A percentile compares a stretch with the other conserved stretches of the same genome.
These are phyloP conservation scores for Boletus rubescentipes DNA, from an alignment of 768 basidiomycete species.

Conservation along the genomic window DNA sequence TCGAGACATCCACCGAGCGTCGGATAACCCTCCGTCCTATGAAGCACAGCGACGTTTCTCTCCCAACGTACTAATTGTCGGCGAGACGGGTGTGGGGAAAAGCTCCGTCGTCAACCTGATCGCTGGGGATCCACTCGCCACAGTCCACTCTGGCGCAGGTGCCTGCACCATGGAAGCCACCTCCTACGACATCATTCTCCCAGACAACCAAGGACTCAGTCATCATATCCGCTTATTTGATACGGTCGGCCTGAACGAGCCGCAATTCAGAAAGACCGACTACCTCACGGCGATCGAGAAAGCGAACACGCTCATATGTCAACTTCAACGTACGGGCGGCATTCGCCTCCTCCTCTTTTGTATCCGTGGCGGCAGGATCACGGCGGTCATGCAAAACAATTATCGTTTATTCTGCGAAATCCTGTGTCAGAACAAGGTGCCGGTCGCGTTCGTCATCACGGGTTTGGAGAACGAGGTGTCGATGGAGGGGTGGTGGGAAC, in stretches of 20 bases:
- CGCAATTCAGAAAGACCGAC: constrained; percentile 15
- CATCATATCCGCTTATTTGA: constrained; percentile 32
- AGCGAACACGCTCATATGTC: constrained; percentile 36
- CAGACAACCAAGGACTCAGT: constrained; percentile 12
- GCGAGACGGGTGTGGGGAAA: constrained; percentile 35
- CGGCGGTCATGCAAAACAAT: constrained; percentile 29
- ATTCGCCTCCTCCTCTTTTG: constrained; percentile 36
- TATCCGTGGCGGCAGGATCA: constrained; percentile 34
- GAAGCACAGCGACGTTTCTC: constrained; percentile 15
- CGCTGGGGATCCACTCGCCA: constrained; percentile 25
- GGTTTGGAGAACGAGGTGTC: constrained; percentile 32
- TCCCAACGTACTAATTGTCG: constrained; percentile 41
- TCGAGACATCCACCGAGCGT: not conserved
- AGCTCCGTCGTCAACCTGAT: constrained; percentile 44
- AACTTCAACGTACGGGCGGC: constrained; percentile 31
- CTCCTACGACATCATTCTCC: constrained; percentile 27
- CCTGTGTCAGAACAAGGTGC: constrained; percentile 32
- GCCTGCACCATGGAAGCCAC: constrained; percentile 38
- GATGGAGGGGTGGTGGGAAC: constrained; percentile 37
- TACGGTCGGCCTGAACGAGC: constrained; percentile 35
- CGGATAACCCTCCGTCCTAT: constrained; percentile 22
- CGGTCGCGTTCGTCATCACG: constrained; percentile 33
- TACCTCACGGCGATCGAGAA: constrained; percentile 32
- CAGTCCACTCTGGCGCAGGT: constrained; percentile 26
- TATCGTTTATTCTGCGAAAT: constrained; percentile 31